Evolutionary conservation across 805 yeast genomes (phyloP).

Genomic region (Metschnikowia corniflorae): DNA sequence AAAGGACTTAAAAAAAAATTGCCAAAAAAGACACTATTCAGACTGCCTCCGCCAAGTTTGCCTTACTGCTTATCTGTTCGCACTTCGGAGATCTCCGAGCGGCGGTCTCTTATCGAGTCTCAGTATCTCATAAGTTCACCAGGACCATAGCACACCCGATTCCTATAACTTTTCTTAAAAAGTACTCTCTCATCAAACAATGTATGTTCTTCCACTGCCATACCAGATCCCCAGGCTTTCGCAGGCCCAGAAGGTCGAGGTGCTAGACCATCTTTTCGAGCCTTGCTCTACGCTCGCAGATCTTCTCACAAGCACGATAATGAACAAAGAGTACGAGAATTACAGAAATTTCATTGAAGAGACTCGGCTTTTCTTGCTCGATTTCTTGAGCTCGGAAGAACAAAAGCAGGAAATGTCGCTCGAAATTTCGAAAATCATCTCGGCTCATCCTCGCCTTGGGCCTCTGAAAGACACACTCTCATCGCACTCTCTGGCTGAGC

Average conservation of each 20-base stretch:
- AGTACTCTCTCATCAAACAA: no score
- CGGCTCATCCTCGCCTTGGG: constrained; percentile 90
- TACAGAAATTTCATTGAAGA: constrained; percentile 43
- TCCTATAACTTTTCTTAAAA: not conserved
- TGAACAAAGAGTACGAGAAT: constrained; percentile 17
- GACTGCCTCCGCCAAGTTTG: no score
- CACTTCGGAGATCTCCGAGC: constrained; percentile 9
- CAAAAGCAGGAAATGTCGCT: constrained; percentile 19
- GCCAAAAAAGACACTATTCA: no score
- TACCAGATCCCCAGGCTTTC: constrained; percentile 14
- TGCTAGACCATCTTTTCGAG: constrained; percentile 60
- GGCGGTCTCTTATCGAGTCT: no score
- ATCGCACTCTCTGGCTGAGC: constrained; percentile 67
- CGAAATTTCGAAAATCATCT: constrained; percentile 54
- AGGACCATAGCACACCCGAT: no score
- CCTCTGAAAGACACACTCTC: constrained; percentile 53
- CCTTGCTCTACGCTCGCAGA: constrained; percentile 50
- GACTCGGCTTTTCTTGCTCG: constrained; percentile 37
- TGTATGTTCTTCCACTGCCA: constrained; percentile 13
- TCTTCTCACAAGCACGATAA: constrained; percentile 28
- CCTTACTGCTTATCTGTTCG: no score
- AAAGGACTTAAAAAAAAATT: no score
- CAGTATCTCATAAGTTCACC: no score
- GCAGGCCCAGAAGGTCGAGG: constrained; percentile 28
- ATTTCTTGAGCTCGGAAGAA: constrained; percentile 27